Conservation (phyloP, 1,284 basidiomycete genomes). For the Schizophyllum commune region DNA sequence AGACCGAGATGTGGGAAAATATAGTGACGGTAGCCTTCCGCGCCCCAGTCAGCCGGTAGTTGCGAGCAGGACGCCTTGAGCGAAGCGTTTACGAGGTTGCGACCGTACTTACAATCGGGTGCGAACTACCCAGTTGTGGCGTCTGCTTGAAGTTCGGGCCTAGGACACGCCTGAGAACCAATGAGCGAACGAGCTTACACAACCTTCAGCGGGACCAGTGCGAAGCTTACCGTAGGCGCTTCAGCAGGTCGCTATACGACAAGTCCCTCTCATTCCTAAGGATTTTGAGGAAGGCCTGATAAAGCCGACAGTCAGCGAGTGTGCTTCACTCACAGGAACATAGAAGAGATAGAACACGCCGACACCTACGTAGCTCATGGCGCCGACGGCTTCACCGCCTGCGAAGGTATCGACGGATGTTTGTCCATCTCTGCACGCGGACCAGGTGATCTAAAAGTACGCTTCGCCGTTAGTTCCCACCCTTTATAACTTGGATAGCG, state of each 20-base stretch:
- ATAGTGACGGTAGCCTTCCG: too few relatives aligned
- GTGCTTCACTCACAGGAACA: too few relatives aligned
- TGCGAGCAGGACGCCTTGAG: too few relatives aligned
- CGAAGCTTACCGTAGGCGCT: conserved; percentile 48
- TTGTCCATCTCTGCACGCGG: conserved; percentile 75
- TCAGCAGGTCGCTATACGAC: conserved; percentile 68
- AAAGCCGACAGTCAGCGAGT: background rate
- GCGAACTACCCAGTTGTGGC: conserved; percentile 71
- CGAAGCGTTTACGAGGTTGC: too few relatives aligned
- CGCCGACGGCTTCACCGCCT: conserved; percentile 52
- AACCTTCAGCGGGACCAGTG: background rate
- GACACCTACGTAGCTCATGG: conserved; percentile 46
- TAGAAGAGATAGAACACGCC: background rate
- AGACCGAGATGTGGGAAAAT: too few relatives aligned
- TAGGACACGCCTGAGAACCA: conserved; percentile 35
- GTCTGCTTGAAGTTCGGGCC: conserved; percentile 68
- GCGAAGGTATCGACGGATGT: conserved; percentile 55
- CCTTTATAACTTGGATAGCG: too few relatives aligned
- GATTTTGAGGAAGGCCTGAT: background rate
- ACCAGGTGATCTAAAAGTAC: conserved; percentile 46
- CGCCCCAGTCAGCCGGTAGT: too few relatives aligned
- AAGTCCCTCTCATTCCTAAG: conserved; percentile 47
- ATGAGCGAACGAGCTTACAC: background rate
- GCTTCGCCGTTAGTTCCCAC: conserved; percentile 11
- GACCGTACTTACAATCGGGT: conserved; percentile 47